Conservation (phyloP, 2,329 filamentous ascomycete species). For the Cadophora sp. region DNA sequence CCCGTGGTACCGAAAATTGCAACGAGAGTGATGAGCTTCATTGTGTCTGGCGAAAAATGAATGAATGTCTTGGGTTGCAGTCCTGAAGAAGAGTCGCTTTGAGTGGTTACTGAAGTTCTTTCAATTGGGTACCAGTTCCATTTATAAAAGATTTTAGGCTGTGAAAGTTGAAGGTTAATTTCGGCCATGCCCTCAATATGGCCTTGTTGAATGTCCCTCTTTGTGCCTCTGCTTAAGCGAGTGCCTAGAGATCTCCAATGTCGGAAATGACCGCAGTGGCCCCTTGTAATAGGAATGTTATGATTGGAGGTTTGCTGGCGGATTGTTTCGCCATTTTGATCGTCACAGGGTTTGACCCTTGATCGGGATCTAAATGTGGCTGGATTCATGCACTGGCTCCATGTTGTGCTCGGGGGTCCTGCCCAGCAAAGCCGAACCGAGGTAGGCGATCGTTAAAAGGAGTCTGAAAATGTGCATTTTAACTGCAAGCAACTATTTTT, state of each 20-base stretch:
- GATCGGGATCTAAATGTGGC: neutral
- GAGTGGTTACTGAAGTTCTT: no score
- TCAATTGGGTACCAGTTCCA: neutral
- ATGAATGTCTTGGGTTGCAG: neutral
- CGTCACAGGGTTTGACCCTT: neutral
- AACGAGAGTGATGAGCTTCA: slow-evolving; percentile 11
- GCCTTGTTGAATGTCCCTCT: neutral
- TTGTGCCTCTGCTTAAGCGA: neutral
- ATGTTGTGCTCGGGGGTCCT: no score
- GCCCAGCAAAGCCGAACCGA: neutral
- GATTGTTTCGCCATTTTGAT: neutral
- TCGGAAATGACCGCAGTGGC: neutral
- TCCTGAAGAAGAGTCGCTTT: neutral
- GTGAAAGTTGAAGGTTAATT: neutral
- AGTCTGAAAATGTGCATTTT: no score
- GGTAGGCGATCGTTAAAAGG: neutral
- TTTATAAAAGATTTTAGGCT: neutral
- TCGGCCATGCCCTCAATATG: neutral
- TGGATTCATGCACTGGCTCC: neutral
- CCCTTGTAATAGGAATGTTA: neutral
- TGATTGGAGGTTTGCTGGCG: neutral
- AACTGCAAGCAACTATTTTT: no score
- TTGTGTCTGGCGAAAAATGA: neutral
- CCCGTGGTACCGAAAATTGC: neutral
- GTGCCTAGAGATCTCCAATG: neutral